phyloP scores from a whole-genome alignment of 2,329 filamentous ascomycete species.

The Fusarium drepaniforme region DNA sequence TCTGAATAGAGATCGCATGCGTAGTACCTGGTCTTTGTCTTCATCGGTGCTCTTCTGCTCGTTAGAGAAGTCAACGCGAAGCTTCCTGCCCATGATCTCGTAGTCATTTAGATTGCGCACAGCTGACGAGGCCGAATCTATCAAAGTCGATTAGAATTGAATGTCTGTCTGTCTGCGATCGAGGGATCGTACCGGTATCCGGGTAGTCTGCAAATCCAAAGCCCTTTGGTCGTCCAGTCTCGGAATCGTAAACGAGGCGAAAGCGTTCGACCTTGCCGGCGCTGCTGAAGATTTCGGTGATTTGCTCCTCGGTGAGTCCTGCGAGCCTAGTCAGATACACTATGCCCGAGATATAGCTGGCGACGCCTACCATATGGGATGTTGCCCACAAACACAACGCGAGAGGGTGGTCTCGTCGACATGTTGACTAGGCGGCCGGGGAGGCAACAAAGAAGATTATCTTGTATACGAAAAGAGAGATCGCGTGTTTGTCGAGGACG shows the following conservation, averaged over 20 bases:
- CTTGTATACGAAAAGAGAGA: neutral
- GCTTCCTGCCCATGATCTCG: slow-evolving; percentile 93
- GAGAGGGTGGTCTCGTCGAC: slow-evolving; percentile 81
- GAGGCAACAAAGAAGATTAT: neutral
- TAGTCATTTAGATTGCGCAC: slow-evolving; percentile 96
- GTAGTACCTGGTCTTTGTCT: slow-evolving; percentile 42
- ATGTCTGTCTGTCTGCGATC: neutral
- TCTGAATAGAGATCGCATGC: neutral
- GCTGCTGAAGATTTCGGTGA: slow-evolving; percentile 91
- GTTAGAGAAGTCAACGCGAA: slow-evolving; percentile 96
- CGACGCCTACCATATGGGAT: slow-evolving; percentile 78
- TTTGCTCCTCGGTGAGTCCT: slow-evolving; percentile 97
- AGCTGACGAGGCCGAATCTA: slow-evolving; percentile 87
- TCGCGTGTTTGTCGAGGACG: neutral
- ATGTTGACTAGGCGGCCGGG: slow-evolving; percentile 51
- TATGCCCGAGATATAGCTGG: neutral
- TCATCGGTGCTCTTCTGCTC: slow-evolving; percentile 83
- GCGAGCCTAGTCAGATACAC: slow-evolving; percentile 37
- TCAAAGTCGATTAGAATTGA: slow-evolving; percentile 26
- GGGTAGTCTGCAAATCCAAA: slow-evolving; percentile 98
- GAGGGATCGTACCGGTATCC: slow-evolving; percentile 75
- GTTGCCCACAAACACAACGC: slow-evolving; percentile 87
- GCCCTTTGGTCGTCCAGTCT: slow-evolving; percentile 93
- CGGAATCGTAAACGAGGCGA: slow-evolving; percentile 93
- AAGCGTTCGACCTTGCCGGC: slow-evolving; percentile 94